These are phyloP conservation scores for Cystobasidium slooffiae DNA, from an alignment of 1,284 basidiomycete genomes.

Conservation along the genomic window DNA sequence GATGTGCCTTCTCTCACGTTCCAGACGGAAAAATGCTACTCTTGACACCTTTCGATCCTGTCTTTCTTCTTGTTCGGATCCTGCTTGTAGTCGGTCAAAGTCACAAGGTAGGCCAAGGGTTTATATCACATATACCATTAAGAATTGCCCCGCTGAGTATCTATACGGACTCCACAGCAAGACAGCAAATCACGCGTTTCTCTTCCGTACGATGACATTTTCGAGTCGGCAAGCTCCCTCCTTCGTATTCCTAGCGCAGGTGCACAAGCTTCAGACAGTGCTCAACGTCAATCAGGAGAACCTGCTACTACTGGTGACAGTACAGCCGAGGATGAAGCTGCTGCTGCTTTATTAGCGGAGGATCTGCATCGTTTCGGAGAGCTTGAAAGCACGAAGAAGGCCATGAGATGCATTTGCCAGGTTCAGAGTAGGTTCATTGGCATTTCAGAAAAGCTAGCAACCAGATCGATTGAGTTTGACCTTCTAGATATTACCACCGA, in stretches of 20 bases:
- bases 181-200: slow-evolving; percentile 22
- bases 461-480: background rate
- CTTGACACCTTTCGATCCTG: slow-evolving; percentile 45
- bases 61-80: slow-evolving; percentile 42
- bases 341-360: slow-evolving; percentile 6
- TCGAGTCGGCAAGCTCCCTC: slow-evolving; percentile 38
- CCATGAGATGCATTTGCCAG: slow-evolving; percentile 33
- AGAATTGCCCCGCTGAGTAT: too few relatives aligned
- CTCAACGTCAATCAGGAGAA: slow-evolving; percentile 11
- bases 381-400: slow-evolving; percentile 28
- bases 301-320: background rate
- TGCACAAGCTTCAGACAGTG: slow-evolving; percentile 1
- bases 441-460: background rate
- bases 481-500: slow-evolving; percentile 27
- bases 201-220: slow-evolving; percentile 44
- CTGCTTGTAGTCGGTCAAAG: slow-evolving; percentile 53
- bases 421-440: slow-evolving; percentile 23
- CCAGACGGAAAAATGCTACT: slow-evolving; percentile 45
- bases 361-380: slow-evolving; percentile 40
- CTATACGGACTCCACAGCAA: background rate
- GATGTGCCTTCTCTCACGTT: background rate
- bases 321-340: slow-evolving; percentile 21
- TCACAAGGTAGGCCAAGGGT: background rate
- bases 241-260: slow-evolving; percentile 12
- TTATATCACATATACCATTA: background rate